Evolutionary conservation across 2,329 filamentous ascomycete genomes (phyloP), one percentile per base, ranked within the genome.

Genomic region (Incumbomyces lentus): DNA sequence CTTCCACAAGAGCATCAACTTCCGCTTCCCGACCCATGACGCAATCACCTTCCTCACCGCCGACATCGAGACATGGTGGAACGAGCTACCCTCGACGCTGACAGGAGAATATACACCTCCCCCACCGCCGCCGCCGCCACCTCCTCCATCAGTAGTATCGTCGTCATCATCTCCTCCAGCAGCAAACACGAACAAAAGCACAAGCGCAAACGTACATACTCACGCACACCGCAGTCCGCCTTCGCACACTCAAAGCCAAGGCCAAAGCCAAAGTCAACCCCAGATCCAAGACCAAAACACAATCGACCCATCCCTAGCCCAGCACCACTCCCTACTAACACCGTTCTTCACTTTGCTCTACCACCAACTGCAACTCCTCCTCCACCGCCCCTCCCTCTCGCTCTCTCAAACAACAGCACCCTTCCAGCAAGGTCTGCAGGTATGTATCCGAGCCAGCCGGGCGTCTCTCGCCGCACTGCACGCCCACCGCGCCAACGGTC

Each of bases 1-100:
- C 14, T 68, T 67, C 35, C 65, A 68, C 46, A 67, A 68, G 49
- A 65, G 64, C 5, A 64, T 66, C 33, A 58, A 64, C n/a, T 62
- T 62, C 37, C 62, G 64, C 18, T 63, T 63, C n/a, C 58, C 65
- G 8, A 61, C 60, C 10, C 61, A 63, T 33, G 63, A 60, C 38
- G 60, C 63, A 7, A 61, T 67, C 3, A 54, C 66, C 2, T 62
- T 61, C 36, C 52, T 68, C 5, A 62, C 64, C 16, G 65, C 64
- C 8, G 64, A 66, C 40, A 64, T 67, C 16, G 64, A 67, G 39
- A 67, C 63, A 47, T 67, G 65, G 65, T 68, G 64, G 64, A 67
- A 68, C 46, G 57, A 61, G 31, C 60, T 68, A n/a, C 60, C 64
- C 3, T 46, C 41, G 1, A 51, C 54, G 19, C 31, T 58, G 13